These are phyloP conservation scores for Mycena indigotica DNA, from an alignment of 768 basidiomycete genomes.

Conservation along the genomic window DNA sequence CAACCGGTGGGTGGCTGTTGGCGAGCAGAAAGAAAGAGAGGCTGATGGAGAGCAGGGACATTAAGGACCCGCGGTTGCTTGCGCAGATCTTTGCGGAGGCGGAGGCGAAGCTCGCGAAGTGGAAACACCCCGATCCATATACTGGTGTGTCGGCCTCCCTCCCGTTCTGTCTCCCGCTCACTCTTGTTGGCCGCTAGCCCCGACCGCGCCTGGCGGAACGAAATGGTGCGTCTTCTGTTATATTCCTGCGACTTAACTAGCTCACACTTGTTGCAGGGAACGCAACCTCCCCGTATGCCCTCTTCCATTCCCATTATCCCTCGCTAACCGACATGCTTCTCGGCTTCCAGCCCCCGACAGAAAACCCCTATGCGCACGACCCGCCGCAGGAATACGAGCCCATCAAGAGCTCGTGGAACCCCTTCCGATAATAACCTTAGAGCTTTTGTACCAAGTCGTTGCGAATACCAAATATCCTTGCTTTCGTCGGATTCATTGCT, in stretches of 20 bases:
- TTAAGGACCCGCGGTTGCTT: conserved; percentile 82
- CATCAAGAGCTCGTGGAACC: conserved; percentile 10
- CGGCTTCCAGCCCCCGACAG: conserved; percentile 41
- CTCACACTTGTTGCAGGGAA: conserved; percentile 52
- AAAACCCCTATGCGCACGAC: conserved; percentile 48
- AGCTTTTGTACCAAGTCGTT: too few species aligned
- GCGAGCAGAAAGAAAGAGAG: background rate
- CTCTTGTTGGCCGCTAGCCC: conserved; percentile 54
- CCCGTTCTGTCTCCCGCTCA: background rate
- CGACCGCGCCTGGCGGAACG: conserved; percentile 86
- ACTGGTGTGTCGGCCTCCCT: conserved; percentile 78
- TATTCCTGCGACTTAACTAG: too few species aligned
- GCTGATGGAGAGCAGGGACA: conserved; percentile 61
- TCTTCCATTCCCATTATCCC: background rate
- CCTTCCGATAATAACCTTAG: conserved; percentile 11
- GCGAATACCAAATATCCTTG: too few species aligned
- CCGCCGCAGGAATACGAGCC: conserved; percentile 14
- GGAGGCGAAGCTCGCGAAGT: conserved; percentile 68
- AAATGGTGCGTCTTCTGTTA: conserved; percentile 72
- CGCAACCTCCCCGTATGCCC: conserved; percentile 75
- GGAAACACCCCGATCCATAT: conserved; percentile 89
- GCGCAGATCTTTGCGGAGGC: conserved; percentile 77
- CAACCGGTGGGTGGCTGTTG: conserved; percentile 68
- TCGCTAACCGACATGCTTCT: background rate
- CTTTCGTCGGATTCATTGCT: too few species aligned